Evolutionary conservation across 1,284 basidiomycete genomes (phyloP).

Genomic region (Cryptococcus sp.): DNA sequence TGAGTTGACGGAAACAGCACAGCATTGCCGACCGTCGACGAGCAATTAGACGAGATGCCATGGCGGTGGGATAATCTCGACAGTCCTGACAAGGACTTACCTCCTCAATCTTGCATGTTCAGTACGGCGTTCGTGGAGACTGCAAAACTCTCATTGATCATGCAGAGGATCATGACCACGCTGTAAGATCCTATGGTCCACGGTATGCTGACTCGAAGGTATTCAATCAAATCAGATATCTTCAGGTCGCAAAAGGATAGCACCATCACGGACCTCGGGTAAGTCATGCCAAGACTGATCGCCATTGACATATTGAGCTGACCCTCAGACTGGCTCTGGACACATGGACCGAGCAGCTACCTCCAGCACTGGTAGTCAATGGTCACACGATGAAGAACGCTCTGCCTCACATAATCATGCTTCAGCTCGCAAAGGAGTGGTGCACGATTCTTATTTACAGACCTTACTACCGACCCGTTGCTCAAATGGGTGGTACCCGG

Average conservation of each 20-base stretch:
- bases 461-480: conserved; percentile 52
- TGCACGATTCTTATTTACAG: conserved; percentile 61
- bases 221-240: conserved; percentile 14
- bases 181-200: conserved; percentile 50
- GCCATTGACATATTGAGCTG: not conserved
- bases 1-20: too few relatives aligned
- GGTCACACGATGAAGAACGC: conserved; percentile 51
- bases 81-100: not conserved
- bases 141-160: conserved; percentile 56
- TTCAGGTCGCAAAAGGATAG: conserved; percentile 7
- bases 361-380: conserved; percentile 52
- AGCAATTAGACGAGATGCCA: not conserved
- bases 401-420: conserved; percentile 59
- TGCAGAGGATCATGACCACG: conserved; percentile 56
- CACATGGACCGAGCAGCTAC: conserved; percentile 58
- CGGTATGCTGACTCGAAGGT: conserved; percentile 2
- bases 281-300: too few relatives aligned
- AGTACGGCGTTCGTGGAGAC: conserved; percentile 54
- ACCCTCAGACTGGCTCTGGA: conserved; percentile 48
- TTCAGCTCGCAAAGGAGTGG: conserved; percentile 63
- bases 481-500: conserved; percentile 17
- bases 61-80: conserved; percentile 9
- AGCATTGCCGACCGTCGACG: not conserved
- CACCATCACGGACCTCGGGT: conserved; percentile 19
- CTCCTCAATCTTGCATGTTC: conserved; percentile 13